Percentiles rank a stretch among this genome's conserved stretches.
Evolutionary conservation across 768 basidiomycete species (phyloP).

Genomic region (Plicaturopsis crispa): DNA sequence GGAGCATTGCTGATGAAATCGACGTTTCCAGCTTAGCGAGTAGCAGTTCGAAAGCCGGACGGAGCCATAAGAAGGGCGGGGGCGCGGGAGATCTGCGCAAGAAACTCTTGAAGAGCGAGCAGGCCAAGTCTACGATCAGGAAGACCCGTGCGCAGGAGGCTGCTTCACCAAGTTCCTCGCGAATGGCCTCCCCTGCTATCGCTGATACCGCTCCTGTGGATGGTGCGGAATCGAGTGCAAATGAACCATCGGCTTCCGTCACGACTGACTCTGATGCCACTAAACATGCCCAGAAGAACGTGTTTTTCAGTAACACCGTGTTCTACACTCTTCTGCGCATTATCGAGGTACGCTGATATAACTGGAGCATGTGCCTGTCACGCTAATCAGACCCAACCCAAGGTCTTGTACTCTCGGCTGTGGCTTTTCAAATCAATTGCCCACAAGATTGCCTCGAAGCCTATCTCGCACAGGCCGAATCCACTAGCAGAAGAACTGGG

Average conservation of each 20-base stretch:
- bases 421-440: conserved; percentile 71
- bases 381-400: conserved; percentile 1
- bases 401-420: conserved; percentile 83
- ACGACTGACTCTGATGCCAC: conserved; percentile 8
- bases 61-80: conserved; percentile 34
- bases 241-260: conserved; percentile 12
- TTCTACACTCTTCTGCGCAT: conserved; percentile 84
- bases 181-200: conserved; percentile 54
- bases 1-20: conserved; percentile 26
- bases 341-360: conserved; percentile 58
- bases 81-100: conserved; percentile 59
- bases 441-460: neutral
- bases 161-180: conserved; percentile 48
- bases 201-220: conserved; percentile 35
- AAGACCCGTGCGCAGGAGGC: conserved; percentile 51
- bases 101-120: conserved; percentile 75
- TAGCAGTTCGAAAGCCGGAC: conserved; percentile 17
- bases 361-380: conserved; percentile 2
- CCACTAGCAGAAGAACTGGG: conserved; percentile 31
- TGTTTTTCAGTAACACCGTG: conserved; percentile 85
- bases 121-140: conserved; percentile 61
- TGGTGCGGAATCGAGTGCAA: conserved; percentile 9
- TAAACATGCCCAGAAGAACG: conserved; percentile 30
- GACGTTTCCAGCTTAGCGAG: conserved; percentile 24
- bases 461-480: conserved; percentile 15